Conservation (phyloP, 148 eudicot genomes). For the Chenopodium album region DNA sequence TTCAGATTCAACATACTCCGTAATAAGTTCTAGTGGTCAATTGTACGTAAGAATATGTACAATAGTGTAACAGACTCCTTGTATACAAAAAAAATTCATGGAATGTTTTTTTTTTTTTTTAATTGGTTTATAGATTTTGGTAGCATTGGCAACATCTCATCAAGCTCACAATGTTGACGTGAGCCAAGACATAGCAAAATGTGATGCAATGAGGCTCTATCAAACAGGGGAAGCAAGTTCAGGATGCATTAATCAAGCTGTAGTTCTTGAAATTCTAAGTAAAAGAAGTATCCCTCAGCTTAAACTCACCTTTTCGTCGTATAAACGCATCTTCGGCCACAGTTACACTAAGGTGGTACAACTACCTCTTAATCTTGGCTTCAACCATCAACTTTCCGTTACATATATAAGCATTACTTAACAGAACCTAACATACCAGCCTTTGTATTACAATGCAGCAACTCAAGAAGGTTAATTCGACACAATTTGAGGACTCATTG, state of each 20-base stretch:
- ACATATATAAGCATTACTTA: background rate
- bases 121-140: slow-evolving; percentile 47
- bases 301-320: slow-evolving; percentile 55
- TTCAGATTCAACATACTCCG: too few species aligned
- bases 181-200: slow-evolving; percentile 73
- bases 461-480: slow-evolving; percentile 39
- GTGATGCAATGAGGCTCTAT: slow-evolving; percentile 69
- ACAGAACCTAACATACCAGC: background rate
- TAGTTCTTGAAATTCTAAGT: slow-evolving; percentile 65
- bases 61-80: too few species aligned
- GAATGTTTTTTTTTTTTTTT: background rate
- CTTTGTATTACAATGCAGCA: slow-evolving; percentile 33
- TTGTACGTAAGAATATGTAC: background rate
- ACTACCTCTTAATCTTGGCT: background rate
- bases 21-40: too few species aligned
- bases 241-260: slow-evolving; percentile 57
- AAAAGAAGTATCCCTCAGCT: slow-evolving; percentile 79
- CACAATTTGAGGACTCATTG: slow-evolving; percentile 62
- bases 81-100: background rate
- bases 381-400: background rate
- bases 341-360: slow-evolving; percentile 50
- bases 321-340: slow-evolving; percentile 77
- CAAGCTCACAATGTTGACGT: slow-evolving; percentile 63
- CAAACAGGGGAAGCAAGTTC: slow-evolving; percentile 69
- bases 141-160: slow-evolving; percentile 77